These are phyloP conservation scores for Elsinoe batatas DNA, from an alignment of 2,329 filamentous ascomycete genomes.

Conservation along the genomic window DNA sequence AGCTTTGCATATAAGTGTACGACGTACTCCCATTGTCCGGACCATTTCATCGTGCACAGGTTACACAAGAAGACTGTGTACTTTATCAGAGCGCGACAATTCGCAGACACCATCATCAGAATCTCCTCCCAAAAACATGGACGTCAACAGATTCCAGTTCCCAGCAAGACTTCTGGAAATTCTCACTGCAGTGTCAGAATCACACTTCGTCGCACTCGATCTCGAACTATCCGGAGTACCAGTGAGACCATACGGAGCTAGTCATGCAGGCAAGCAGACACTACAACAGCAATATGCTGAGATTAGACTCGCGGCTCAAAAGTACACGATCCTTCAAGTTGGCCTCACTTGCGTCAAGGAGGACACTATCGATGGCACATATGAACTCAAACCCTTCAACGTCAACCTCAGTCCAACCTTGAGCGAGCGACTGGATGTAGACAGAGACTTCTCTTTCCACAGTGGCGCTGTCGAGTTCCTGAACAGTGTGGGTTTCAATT, in stretches of 20 bases:
- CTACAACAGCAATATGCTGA: slow-evolving; percentile 54
- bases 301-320: slow-evolving; percentile 49
- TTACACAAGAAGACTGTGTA: too few relatives aligned
- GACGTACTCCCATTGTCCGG: too few relatives aligned
- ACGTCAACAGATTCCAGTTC: slow-evolving; percentile 44
- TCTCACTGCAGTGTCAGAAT: slow-evolving; percentile 47
- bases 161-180: slow-evolving; percentile 44
- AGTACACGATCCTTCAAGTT: slow-evolving; percentile 55
- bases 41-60: too few relatives aligned
- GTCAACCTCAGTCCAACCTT: slow-evolving; percentile 51
- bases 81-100: neutral
- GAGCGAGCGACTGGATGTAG: slow-evolving; percentile 43
- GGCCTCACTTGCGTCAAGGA: slow-evolving; percentile 58
- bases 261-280: slow-evolving; percentile 36
- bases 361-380: slow-evolving; percentile 43
- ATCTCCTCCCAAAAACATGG: slow-evolving; percentile 37
- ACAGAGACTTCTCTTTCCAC: slow-evolving; percentile 51
- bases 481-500: slow-evolving; percentile 47
- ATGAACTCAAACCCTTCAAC: slow-evolving; percentile 55
- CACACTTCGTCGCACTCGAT: slow-evolving; percentile 55
- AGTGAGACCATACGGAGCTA: slow-evolving; percentile 29
- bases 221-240: slow-evolving; percentile 58
- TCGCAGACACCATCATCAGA: neutral
- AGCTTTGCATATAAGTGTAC: too few relatives aligned
- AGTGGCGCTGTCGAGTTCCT: slow-evolving; percentile 54